A percentile compares a stretch with the other conserved stretches of the same genome.
Evolutionary conservation across 1,284 basidiomycete species (phyloP).

Genomic region (Boletus sp.): DNA sequence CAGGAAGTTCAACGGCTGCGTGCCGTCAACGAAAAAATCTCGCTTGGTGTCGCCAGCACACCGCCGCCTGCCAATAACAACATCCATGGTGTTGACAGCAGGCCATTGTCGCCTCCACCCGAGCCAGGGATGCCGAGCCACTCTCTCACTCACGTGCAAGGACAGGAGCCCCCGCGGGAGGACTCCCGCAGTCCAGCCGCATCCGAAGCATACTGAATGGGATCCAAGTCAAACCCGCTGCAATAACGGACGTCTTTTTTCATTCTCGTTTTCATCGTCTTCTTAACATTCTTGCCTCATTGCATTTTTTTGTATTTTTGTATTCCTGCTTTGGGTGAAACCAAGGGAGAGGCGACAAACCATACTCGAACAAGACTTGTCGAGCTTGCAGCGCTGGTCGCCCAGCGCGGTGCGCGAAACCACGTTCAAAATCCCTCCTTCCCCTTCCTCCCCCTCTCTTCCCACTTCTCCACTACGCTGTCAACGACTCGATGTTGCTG

Average conservation of each 20-base stretch:
- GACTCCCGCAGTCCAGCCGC: slow-evolving; percentile 58
- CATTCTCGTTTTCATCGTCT: slow-evolving; percentile 26
- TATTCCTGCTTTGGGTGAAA: slow-evolving; percentile 35
- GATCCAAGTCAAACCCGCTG: slow-evolving; percentile 17
- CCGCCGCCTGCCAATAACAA: slow-evolving; percentile 43
- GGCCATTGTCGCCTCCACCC: slow-evolving; percentile 62
- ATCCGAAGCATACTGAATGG: slow-evolving; percentile 45
- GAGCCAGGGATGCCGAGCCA: slow-evolving; percentile 45
- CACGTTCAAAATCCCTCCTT: slow-evolving; percentile 8
- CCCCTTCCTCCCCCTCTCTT: background rate
- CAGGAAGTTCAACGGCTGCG: slow-evolving; percentile 64
- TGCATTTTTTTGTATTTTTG: slow-evolving; percentile 35
- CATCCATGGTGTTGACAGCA: slow-evolving; percentile 42
- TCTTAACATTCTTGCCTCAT: slow-evolving; percentile 32
- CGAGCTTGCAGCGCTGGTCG: slow-evolving; percentile 34
- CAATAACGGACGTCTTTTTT: slow-evolving; percentile 22
- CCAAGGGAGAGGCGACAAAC: slow-evolving; percentile 23
- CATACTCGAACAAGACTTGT: slow-evolving; percentile 20
- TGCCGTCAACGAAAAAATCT: slow-evolving; percentile 74
- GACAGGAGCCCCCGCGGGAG: slow-evolving; percentile 54
- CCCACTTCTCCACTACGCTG: slow-evolving; percentile 26
- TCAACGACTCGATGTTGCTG: slow-evolving; percentile 45
- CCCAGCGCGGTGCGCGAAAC: slow-evolving; percentile 33
- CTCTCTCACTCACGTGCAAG: slow-evolving; percentile 48
- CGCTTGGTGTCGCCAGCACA: slow-evolving; percentile 52